Percentiles rank a stretch among this genome's conserved stretches.
These are phyloP conservation scores for Claviceps cyperi DNA, from an alignment of 2,329 filamentous ascomycete genomes.

Conservation along the genomic window DNA sequence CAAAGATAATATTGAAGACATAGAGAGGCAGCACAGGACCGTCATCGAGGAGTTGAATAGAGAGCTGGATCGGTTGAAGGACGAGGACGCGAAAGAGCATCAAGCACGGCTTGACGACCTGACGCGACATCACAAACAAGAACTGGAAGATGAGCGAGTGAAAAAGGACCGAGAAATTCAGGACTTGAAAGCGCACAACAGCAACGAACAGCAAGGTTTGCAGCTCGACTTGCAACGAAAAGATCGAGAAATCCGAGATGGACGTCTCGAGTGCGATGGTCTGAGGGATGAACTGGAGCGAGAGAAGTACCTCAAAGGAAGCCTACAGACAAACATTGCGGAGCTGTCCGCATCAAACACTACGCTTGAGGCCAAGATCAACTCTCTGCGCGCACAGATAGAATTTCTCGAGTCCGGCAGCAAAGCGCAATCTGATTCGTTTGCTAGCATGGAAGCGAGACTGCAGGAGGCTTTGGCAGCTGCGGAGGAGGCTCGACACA, in stretches of 20 bases:
- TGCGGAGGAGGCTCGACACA: constrained; percentile 59
- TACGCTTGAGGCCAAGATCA: constrained; percentile 59
- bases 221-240: constrained; percentile 33
- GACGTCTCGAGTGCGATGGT: constrained; percentile 28
- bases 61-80: constrained; percentile 28
- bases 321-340: constrained; percentile 35
- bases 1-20: constrained; percentile 20
- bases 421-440: constrained; percentile 77
- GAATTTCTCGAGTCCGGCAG: constrained; percentile 82
- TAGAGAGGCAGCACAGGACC: constrained; percentile 20
- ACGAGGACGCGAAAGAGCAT: constrained; percentile 41
- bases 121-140: constrained; percentile 45
- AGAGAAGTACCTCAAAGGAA: constrained; percentile 48
- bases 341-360: constrained; percentile 47
- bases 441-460: constrained; percentile 64
- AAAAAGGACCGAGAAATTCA: constrained; percentile 47
- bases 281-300: constrained; percentile 39
- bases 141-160: constrained; percentile 50
- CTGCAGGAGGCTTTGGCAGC: constrained; percentile 62
- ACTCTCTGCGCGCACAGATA: constrained; percentile 65
- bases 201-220: constrained; percentile 37
- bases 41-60: constrained; percentile 25
- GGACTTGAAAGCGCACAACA: constrained; percentile 41
- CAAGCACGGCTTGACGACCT: constrained; percentile 53
- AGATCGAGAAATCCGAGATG: constrained; percentile 38